Evolutionary conservation across 1,139 yeast species (phyloP).

Genomic region (Pichia sp.): DNA sequence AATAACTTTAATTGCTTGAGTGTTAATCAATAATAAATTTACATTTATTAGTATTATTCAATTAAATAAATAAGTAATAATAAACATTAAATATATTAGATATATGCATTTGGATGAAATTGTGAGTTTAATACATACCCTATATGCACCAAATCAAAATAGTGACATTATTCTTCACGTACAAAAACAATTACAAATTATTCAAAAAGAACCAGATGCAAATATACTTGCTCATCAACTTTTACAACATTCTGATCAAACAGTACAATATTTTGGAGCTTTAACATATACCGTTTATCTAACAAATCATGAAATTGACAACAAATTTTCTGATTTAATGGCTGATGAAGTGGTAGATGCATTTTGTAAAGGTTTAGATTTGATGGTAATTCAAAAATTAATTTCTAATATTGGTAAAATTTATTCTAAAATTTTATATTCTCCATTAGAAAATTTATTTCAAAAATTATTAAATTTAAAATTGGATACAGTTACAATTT

Average conservation of each 20-base stretch:
- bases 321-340: constrained; percentile 13
- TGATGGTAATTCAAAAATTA: constrained; percentile 38
- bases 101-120: constrained; percentile 3
- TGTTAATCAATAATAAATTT: no score
- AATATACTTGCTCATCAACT: constrained; percentile 45
- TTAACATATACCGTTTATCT: constrained; percentile 58
- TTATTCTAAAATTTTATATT: constrained; percentile 35
- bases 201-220: constrained; percentile 52
- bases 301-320: constrained; percentile 22
- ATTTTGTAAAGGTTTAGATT: constrained; percentile 14
- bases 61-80: no score
- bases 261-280: constrained; percentile 68
- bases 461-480: not conserved
- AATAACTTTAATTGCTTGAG: no score
- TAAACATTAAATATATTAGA: no score
- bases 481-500: not conserved
- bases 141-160: constrained; percentile 15
- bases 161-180: not conserved
- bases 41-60: no score
- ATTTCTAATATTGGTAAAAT: constrained; percentile 51
- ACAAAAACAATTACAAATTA: constrained; percentile 46
- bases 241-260: constrained; percentile 36
- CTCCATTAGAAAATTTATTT: constrained; percentile 31
- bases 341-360: constrained; percentile 17
- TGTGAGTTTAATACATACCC: constrained; percentile 4